Evolutionary conservation across 2,329 filamentous ascomycete genomes (phyloP).

Genomic region (Bertia moriformis): DNA sequence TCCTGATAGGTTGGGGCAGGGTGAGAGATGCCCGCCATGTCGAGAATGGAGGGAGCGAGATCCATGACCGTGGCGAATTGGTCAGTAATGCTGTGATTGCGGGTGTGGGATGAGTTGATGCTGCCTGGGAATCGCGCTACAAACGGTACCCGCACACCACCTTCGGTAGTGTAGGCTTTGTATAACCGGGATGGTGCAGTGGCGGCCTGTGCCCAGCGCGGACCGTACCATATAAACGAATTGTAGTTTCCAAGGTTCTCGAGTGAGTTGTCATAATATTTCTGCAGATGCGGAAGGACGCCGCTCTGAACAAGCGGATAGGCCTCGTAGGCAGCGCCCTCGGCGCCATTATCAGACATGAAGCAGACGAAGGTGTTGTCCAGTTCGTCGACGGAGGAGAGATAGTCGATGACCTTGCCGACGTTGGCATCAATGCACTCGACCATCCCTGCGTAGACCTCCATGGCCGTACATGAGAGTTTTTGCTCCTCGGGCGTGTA

Average conservation of each 20-base stretch:
- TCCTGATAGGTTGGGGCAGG: constrained; percentile 31
- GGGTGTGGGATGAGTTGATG: constrained; percentile 14
- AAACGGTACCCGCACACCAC: constrained; percentile 36
- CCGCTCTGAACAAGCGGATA: constrained; percentile 37
- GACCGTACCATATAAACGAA: constrained; percentile 46
- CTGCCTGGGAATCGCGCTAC: constrained; percentile 15
- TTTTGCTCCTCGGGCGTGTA: constrained; percentile 27
- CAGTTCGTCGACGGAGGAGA: constrained; percentile 37
- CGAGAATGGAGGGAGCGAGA: constrained; percentile 28
- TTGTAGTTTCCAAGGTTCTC: constrained; percentile 41
- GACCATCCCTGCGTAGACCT: constrained; percentile 50
- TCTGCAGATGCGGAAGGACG: constrained; percentile 35
- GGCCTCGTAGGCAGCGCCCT: constrained; percentile 42
- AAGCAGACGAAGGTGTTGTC: constrained; percentile 53
- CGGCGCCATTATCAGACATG: constrained; percentile 48
- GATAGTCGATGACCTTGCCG: constrained; percentile 40
- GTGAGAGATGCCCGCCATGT: constrained; percentile 31
- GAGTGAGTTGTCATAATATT: constrained; percentile 41
- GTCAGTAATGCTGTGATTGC: constrained; percentile 23
- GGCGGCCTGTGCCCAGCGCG: constrained; percentile 36
- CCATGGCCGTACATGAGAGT: constrained; percentile 38
- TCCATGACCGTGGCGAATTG: constrained; percentile 38
- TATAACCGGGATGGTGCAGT: constrained; percentile 28
- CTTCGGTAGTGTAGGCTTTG: constrained; percentile 28
- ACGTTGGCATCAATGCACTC: constrained; percentile 46